Percentiles rank a stretch among this genome's conserved stretches.
Evolutionary conservation across 2,329 filamentous ascomycete genomes (phyloP).

Genomic region (Aspergillus awamori): DNA sequence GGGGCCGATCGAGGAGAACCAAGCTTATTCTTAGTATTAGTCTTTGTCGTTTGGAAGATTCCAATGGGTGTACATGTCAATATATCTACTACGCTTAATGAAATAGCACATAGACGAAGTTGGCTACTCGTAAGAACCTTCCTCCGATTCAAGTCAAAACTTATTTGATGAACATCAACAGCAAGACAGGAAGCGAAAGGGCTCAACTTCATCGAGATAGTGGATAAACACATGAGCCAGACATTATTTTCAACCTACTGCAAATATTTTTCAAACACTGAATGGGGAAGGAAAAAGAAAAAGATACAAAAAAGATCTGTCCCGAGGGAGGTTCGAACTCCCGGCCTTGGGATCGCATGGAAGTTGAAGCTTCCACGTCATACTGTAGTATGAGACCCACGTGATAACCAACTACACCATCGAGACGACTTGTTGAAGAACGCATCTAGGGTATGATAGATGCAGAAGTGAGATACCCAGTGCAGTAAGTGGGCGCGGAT

Average conservation of each 20-base stretch:
- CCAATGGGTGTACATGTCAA: not conserved
- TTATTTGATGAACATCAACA: no score
- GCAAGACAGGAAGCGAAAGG: no score
- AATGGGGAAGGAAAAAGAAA: not conserved
- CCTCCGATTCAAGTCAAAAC: no score
- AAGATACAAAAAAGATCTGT: not conserved
- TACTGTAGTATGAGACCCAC: slow-evolving; percentile 10
- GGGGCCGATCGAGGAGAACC: not conserved
- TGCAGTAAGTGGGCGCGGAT: not conserved
- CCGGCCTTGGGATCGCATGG: slow-evolving; percentile 9
- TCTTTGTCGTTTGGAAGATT: not conserved
- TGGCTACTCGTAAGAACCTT: no score
- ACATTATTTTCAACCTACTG: no score
- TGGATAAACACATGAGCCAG: no score
- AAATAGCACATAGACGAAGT: no score
- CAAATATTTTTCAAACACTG: not conserved
- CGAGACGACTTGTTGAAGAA: slow-evolving; percentile 1
- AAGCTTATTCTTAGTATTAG: not conserved
- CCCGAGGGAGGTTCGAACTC: slow-evolving; percentile 12
- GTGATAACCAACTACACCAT: slow-evolving; percentile 14
- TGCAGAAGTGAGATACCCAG: not conserved
- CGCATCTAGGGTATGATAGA: not conserved
- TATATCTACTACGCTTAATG: no score
- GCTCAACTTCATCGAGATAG: no score
- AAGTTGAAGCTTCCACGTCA: slow-evolving; percentile 9